phyloP scores from a whole-genome alignment of 2,329 filamentous ascomycete species.

The Talaromyces sp. region DNA sequence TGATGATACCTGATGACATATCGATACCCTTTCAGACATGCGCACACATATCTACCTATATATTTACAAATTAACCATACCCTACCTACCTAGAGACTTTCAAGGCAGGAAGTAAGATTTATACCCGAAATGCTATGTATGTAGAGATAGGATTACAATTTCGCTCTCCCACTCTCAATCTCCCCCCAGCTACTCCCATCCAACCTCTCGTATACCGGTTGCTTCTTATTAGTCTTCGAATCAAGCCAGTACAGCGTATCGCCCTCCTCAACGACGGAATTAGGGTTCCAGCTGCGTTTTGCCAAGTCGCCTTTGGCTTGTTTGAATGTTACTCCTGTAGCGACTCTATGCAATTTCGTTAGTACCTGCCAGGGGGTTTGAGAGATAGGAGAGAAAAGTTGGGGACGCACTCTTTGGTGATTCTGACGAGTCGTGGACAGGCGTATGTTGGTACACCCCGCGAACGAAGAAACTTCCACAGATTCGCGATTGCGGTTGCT shows the following conservation, averaged over 20 bases:
- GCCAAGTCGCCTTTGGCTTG: conserved; percentile 44
- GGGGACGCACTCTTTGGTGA: conserved; percentile 40
- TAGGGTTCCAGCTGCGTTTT: conserved; percentile 40
- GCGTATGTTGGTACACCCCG: conserved; percentile 46
- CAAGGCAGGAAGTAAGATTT: too few relatives aligned
- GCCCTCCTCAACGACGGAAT: conserved; percentile 17
- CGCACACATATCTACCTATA: background rate
- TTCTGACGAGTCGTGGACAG: conserved; percentile 43
- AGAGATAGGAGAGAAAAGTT: conserved; percentile 6
- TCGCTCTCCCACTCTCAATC: conserved; percentile 43
- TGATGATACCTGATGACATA: too few relatives aligned
- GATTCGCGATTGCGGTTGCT: conserved; percentile 31
- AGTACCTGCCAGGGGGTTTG: background rate
- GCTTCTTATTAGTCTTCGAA: background rate
- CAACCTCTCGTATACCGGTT: conserved; percentile 33
- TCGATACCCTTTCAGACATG: background rate
- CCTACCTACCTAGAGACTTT: background rate
- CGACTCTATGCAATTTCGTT: conserved; percentile 31
- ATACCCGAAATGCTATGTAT: too few relatives aligned
- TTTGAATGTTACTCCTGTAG: conserved; percentile 48
- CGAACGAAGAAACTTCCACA: conserved; percentile 37
- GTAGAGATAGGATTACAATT: conserved; percentile 30
- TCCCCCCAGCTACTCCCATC: conserved; percentile 35
- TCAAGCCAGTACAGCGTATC: conserved; percentile 45
- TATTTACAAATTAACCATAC: background rate